Conservation (phyloP, 805 yeast species). For the Ogataea ganodermae region DNA sequence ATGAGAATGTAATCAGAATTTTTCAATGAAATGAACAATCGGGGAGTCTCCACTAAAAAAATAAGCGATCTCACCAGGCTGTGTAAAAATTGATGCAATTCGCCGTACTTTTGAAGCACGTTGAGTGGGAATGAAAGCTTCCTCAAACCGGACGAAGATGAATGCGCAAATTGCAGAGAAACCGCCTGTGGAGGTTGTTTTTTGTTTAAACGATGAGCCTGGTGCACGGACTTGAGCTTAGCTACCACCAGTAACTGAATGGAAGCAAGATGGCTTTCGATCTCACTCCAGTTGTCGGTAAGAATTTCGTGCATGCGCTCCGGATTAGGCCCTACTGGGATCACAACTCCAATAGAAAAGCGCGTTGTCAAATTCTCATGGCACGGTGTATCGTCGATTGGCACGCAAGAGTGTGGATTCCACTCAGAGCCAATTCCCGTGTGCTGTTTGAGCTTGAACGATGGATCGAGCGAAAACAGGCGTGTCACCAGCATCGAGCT, state of each 20-base stretch:
- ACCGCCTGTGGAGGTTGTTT: slow-evolving; percentile 2
- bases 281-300: slow-evolving; percentile 51
- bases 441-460: slow-evolving; percentile 18
- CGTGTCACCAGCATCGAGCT: slow-evolving; percentile 47
- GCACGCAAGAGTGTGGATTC: slow-evolving; percentile 45
- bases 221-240: slow-evolving; percentile 33
- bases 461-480: slow-evolving; percentile 39
- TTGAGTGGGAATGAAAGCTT: slow-evolving; percentile 37
- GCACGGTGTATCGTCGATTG: slow-evolving; percentile 30
- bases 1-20: slow-evolving; percentile 41
- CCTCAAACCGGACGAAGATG: slow-evolving; percentile 25
- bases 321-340: slow-evolving; percentile 42
- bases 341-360: slow-evolving; percentile 49
- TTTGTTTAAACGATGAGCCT: slow-evolving; percentile 11
- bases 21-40: slow-evolving; percentile 45
- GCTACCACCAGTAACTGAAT: slow-evolving; percentile 43
- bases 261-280: slow-evolving; percentile 41
- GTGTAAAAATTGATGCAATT: slow-evolving; percentile 41
- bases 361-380: slow-evolving; percentile 30
- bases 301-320: slow-evolving; percentile 40
- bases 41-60: slow-evolving; percentile 46
- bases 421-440: slow-evolving; percentile 32
- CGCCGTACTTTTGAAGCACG: slow-evolving; percentile 45
- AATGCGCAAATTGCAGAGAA: neutral
- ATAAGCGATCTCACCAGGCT: slow-evolving; percentile 41